Percentiles rank a stretch among this genome's conserved stretches.
phyloP scores from a whole-genome alignment of 1,139 yeast genomes.

The Debaryomyces sp. region DNA sequence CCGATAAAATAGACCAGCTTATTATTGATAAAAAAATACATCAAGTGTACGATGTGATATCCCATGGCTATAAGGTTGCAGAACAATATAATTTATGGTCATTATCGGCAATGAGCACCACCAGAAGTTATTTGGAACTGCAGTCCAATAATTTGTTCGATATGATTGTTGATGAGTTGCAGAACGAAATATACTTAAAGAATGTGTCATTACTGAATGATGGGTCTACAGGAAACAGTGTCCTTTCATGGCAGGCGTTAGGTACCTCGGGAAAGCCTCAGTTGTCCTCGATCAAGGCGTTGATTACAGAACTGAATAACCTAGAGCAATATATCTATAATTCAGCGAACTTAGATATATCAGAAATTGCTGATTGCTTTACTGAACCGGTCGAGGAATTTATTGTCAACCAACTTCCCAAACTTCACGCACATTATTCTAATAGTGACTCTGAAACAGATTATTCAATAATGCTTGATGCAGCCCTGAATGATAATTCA shows the following conservation, averaged over 20 bases:
- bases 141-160: constrained; percentile 73
- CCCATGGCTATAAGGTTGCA: constrained; percentile 57
- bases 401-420: constrained; percentile 33
- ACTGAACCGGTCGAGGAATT: constrained; percentile 46
- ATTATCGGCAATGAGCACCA: constrained; percentile 59
- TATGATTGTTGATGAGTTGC: constrained; percentile 75
- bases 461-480: constrained; percentile 33
- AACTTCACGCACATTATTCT: constrained; percentile 30
- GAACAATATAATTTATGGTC: constrained; percentile 64
- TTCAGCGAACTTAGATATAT: constrained; percentile 59
- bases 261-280: constrained; percentile 32
- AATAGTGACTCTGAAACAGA: constrained; percentile 27
- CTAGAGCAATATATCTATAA: constrained; percentile 60
- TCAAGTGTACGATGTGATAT: constrained; percentile 66
- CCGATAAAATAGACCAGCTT: constrained; percentile 64
- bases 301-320: constrained; percentile 43
- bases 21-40: constrained; percentile 70
- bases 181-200: constrained; percentile 71
- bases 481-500: constrained; percentile 30
- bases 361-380: constrained; percentile 52
- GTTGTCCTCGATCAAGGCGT: constrained; percentile 39
- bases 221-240: constrained; percentile 8
- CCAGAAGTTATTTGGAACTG: constrained; percentile 58
- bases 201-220: constrained; percentile 14
- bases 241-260: constrained; percentile 32